A percentile compares a stretch with the other conserved stretches of the same genome.
Conservation (phyloP, 2,329 filamentous ascomycete genomes). For the Geosmithia putterillii region DNA sequence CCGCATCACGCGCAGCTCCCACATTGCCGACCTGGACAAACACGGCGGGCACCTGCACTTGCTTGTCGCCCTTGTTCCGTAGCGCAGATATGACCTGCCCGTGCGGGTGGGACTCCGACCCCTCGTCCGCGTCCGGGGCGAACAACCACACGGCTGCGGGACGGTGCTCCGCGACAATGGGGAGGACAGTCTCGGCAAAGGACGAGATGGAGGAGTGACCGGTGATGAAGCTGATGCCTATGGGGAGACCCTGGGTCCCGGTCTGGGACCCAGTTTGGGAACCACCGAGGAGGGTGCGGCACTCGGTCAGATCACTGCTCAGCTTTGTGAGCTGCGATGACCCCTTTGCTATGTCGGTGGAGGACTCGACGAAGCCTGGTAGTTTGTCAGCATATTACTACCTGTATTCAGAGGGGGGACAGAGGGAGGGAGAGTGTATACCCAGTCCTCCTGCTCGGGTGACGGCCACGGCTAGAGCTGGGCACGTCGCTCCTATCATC, state of each 20-base stretch:
- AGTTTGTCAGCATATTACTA: no score
- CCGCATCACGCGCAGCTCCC: constrained; percentile 35
- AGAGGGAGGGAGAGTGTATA: constrained; percentile 6
- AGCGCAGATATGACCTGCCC: constrained; percentile 21
- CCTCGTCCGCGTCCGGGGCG: constrained; percentile 33
- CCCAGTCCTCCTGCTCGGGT: constrained; percentile 24
- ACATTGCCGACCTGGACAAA: constrained; percentile 53
- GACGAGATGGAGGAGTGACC: constrained; percentile 26
- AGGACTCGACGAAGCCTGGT: constrained; percentile 18
- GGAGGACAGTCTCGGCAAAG: constrained; percentile 30
- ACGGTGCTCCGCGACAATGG: constrained; percentile 35
- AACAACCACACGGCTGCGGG: constrained; percentile 58
- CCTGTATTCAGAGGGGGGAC: background rate
- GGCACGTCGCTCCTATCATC: constrained; percentile 19
- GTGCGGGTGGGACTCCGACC: constrained; percentile 24
- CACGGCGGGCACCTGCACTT: constrained; percentile 29
- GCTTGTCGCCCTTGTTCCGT: constrained; percentile 8
- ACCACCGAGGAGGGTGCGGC: constrained; percentile 13
- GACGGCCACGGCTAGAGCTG: constrained; percentile 22
- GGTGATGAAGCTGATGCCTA: constrained; percentile 46
- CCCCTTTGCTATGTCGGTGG: constrained; percentile 14
- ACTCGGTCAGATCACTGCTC: constrained; percentile 16
- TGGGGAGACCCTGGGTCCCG: constrained; percentile 30
- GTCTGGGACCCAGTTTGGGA: constrained; percentile 10
- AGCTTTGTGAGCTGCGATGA: constrained; percentile 20